Evolutionary conservation across 2,329 filamentous ascomycete genomes (phyloP).

Genomic region (Neofusicoccum umdonicola): DNA sequence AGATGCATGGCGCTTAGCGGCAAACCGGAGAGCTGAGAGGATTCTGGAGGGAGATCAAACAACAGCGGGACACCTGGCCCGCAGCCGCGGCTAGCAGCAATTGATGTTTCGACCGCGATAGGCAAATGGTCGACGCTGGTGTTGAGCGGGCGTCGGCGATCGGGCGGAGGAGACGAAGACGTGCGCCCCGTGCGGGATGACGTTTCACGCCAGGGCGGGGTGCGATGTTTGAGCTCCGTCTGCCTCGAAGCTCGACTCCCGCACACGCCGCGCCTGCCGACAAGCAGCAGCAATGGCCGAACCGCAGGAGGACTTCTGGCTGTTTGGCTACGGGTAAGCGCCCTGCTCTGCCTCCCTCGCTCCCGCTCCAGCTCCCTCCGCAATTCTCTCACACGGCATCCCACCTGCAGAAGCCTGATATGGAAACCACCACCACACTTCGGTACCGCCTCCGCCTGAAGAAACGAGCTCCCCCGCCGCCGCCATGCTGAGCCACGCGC

Average conservation of each 20-base stretch:
- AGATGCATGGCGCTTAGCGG: not conserved
- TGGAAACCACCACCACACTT: constrained; percentile 98
- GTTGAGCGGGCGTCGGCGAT: not conserved
- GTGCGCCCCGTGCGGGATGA: constrained; percentile 12
- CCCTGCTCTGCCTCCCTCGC: constrained; percentile 13
- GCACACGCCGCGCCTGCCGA: too few species aligned
- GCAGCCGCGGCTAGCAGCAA: not conserved
- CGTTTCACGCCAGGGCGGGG: not conserved
- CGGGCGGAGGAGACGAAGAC: not conserved
- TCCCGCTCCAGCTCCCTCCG: not conserved
- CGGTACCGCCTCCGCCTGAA: constrained; percentile 54
- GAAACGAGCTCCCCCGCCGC: not conserved
- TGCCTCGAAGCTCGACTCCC: not conserved
- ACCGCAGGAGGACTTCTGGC: constrained; percentile 72
- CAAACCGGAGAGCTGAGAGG: not conserved
- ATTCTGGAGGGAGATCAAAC: not conserved
- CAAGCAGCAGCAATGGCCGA: not conserved
- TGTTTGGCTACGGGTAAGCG: constrained; percentile 90
- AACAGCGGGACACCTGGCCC: too few species aligned
- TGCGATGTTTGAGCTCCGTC: not conserved
- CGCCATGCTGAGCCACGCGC: not conserved
- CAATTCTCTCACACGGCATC: not conserved
- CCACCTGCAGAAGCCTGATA: constrained; percentile 71
- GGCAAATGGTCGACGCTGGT: not conserved
- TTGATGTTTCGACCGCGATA: not conserved